These are phyloP conservation scores for Eucalyptus viminalis DNA, from an alignment of 345 rosid genomes.

Conservation along the genomic window DNA sequence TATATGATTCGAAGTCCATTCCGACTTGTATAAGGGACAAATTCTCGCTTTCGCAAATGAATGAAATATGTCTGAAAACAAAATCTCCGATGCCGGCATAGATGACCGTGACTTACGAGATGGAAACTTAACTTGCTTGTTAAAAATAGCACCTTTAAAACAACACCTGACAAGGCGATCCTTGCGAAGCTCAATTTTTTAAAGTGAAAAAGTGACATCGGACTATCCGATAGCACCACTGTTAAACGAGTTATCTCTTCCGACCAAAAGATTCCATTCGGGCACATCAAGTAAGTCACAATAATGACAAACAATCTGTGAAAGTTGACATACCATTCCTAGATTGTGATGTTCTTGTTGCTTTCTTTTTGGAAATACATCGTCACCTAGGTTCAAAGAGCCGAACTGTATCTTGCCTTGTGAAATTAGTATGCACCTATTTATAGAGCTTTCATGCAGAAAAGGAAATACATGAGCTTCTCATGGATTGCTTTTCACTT, in stretches of 20 bases:
- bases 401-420: not conserved
- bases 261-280: not conserved
- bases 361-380: not conserved
- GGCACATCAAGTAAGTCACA: not conserved
- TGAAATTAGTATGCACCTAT: not conserved
- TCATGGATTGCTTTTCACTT: not conserved
- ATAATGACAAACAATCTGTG: not conserved
- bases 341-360: not conserved
- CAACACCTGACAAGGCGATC: not conserved
- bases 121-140: not conserved
- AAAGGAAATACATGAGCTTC: not conserved
- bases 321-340: not conserved
- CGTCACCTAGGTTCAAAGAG: not conserved
- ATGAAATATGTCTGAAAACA: not conserved
- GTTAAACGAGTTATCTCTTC: not conserved
- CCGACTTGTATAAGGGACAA: not conserved
- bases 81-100: not conserved
- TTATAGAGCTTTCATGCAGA: not conserved
- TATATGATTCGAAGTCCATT: not conserved
- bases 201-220: not conserved
- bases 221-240: not conserved
- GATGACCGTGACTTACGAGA: not conserved
- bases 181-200: not conserved
- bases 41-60: not conserved
- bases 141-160: not conserved